Evolutionary conservation across 768 basidiomycete genomes (phyloP), one percentile per base, ranked within the genome.

Genomic region (Phylloporus rhodoxanthus): DNA sequence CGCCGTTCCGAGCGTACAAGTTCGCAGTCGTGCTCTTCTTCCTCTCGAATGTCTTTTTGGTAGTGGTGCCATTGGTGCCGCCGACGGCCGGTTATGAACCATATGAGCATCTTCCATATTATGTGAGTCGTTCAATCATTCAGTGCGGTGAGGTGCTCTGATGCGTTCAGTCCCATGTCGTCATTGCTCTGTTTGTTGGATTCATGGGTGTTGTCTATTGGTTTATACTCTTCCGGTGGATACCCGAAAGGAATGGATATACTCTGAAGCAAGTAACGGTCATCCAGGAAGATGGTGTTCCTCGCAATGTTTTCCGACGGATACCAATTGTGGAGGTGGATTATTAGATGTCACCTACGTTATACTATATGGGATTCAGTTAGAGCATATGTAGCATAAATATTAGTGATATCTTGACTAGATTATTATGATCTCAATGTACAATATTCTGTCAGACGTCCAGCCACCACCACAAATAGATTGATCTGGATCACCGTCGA

Each of bases 51-150:
- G 37, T 84, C 14, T 84, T 86, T 61, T 68, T 88, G 19, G 65
- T 78, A n/a, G 54, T 75, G 29, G 77, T 79, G 5, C 85, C 86
- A 0, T 68, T 87, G 44, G 68, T 86, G 26, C 85, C 85, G 4
- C 86, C 86, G 1, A 60, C 69, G 0, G 62, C 68, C 5, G 82
- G 77, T 7, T 70, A 71, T 5, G 67, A 67, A 41, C 74, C 75
- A 2, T 87, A 87, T 55, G 69, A 77, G 20, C 58, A 69, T 49
- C 70, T 88, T 10, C 84, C 85, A 4, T 88, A 87, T 56, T 87
- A 80, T 73, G 85, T 86, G 56, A 57, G 82, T 67, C 3, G 11
- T 32, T 28, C 6, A 2, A 7, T 52, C 11, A 10, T 20, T 30
- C 11, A 0, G 3, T 17, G 8, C 36, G 11, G 9, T 13, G 21